These are phyloP conservation scores for Arabidopsis suecica DNA, from an alignment of 345 rosid genomes.

Conservation along the genomic window DNA sequence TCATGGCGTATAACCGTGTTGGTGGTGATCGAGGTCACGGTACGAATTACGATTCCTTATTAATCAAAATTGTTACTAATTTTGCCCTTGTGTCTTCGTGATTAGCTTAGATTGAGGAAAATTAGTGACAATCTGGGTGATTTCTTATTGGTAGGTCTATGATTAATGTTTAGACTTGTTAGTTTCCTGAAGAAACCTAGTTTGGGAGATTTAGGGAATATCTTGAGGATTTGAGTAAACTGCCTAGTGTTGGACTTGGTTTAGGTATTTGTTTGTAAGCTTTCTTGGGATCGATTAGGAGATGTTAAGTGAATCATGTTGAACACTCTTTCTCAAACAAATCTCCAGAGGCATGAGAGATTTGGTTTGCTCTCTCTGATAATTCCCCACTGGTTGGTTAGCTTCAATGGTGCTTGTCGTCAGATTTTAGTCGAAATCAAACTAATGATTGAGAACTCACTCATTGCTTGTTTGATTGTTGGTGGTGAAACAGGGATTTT, in stretches of 20 bases:
- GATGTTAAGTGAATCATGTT: background rate
- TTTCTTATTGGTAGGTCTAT: background rate
- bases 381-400: background rate
- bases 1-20: conserved; percentile 74
- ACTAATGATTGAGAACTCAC: conserved; percentile 25
- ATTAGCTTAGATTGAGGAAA: conserved; percentile 7
- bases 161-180: conserved; percentile 20
- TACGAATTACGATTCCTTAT: conserved; percentile 46
- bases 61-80: conserved; percentile 8
- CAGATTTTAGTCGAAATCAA: background rate
- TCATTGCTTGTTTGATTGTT: conserved; percentile 8
- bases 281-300: background rate
- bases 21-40: conserved; percentile 97
- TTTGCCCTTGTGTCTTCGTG: conserved; percentile 8
- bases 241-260: background rate
- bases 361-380: conserved; percentile 14
- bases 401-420: background rate
- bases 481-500: conserved; percentile 68
- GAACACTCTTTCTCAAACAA: background rate
- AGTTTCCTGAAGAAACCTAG: conserved; percentile 17
- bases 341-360: background rate
- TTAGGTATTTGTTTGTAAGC: conserved; percentile 9
- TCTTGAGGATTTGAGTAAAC: background rate
- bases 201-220: background rate
- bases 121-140: background rate